Evolutionary conservation across 2,329 filamentous ascomycete species (phyloP), one percentile per base, ranked within the genome.

Genomic region (Saccharata proteae): DNA sequence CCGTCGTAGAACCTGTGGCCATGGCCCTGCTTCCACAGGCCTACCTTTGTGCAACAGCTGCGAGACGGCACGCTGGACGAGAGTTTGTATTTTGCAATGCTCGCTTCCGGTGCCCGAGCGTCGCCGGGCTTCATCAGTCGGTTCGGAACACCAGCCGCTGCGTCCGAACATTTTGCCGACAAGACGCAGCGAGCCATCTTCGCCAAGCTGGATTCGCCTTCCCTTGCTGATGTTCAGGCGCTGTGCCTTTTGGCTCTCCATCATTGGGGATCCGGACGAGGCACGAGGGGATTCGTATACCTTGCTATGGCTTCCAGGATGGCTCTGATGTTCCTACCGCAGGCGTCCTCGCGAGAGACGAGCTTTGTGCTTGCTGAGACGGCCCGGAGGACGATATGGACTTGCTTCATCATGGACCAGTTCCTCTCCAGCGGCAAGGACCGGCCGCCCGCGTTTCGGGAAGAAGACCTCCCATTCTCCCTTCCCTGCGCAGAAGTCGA

Each of bases 341-440:
- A 33, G 17, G 31, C 31, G 17, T 27, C 31, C 18, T 17, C 31
- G 11, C 10, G 4, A 10, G 31, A 33, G n/a, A 24, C 26, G 15
- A 26, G 28, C 31, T 33, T 33, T 15, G 20, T 33, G 17, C 12
- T 15, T 11, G 24, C 31, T 12, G 31, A 33, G 16, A 28, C 31
- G 4, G 31, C 31, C 14, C 31, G 31, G 14, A 23, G 31, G 12
- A 15, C 24, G 24, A 28, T 33, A 11, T 33, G 31, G 31, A 28
- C 25, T 10, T 33, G 31, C 19, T 33, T 33, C 19, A 33, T 33
- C 19, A 33, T 33, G 31, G 31, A 33, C 8, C 31, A 33, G 14
- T 33, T 33, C 20, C 15, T 33, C 6, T 33, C 31, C 4, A 26
- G 25, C 19, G 25, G 31, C 6, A 28, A 12, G 9, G 31, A 26